phyloP scores from a whole-genome alignment of 176 grass and related monocot species.

The Aegilops bicornis region DNA sequence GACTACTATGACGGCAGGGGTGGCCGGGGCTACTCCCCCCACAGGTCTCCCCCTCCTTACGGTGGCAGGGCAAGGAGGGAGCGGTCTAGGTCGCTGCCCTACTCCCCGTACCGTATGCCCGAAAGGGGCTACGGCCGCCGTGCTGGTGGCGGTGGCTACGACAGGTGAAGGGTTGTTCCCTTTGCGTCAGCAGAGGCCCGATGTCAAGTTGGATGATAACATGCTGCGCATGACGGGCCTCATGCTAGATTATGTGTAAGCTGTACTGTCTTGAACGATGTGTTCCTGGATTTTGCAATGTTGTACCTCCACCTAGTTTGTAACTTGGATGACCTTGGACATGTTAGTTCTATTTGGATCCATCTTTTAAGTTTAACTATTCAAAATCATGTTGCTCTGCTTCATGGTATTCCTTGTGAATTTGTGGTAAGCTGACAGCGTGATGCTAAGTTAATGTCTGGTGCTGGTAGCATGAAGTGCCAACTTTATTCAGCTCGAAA shows the following conservation, averaged over 20 bases:
- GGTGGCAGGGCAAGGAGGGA: conserved; percentile 52
- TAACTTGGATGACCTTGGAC: neutral
- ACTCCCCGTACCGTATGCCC: conserved; percentile 39
- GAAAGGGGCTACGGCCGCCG: conserved; percentile 56
- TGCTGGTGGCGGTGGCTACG: conserved; percentile 39
- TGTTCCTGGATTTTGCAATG: neutral
- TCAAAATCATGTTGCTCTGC: conserved; percentile 12
- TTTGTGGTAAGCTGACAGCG: neutral
- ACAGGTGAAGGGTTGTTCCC: conserved; percentile 23
- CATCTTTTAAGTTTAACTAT: conserved; percentile 16
- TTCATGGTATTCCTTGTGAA: conserved; percentile 12
- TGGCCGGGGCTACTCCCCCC: conserved; percentile 54
- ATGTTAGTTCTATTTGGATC: neutral
- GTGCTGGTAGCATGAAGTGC: neutral
- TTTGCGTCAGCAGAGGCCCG: neutral
- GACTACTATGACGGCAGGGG: conserved; percentile 45
- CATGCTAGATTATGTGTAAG: conserved; percentile 28
- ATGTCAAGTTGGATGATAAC: conserved; percentile 10
- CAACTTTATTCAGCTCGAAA: too few species aligned
- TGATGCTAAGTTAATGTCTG: neutral
- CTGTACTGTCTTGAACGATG: neutral
- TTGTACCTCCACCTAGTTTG: conserved; percentile 24
- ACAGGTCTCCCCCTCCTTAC: conserved; percentile 38
- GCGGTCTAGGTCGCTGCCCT: conserved; percentile 40
- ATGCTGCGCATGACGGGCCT: neutral